These are phyloP conservation scores for Fraxinus greggii DNA, from an alignment of 305 asterid genomes.

Conservation along the genomic window DNA sequence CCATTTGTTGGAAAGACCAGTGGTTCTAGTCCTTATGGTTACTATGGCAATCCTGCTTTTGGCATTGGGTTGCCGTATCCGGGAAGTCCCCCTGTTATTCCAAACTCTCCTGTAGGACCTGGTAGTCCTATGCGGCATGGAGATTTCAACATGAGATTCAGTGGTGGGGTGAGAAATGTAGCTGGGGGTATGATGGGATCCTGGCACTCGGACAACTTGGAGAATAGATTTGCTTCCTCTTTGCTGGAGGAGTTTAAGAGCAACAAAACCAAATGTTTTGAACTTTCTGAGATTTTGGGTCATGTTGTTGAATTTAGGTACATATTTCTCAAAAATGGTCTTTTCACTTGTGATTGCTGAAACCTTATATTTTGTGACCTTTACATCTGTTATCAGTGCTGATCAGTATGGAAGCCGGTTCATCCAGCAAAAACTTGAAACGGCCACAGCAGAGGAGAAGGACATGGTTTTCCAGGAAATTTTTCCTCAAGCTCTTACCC, in stretches of 20 bases:
- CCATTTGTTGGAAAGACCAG: slow-evolving; percentile 54
- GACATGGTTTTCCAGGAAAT: slow-evolving; percentile 92
- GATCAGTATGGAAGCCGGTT: slow-evolving; percentile 99
- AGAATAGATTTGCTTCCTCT: slow-evolving; percentile 62
- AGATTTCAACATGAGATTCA: slow-evolving; percentile 63
- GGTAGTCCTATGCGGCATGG: slow-evolving; percentile 93
- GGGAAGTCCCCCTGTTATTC: slow-evolving; percentile 78
- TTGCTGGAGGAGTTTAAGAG: slow-evolving; percentile 96
- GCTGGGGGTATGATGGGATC: slow-evolving; percentile 74
- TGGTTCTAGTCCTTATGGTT: slow-evolving; percentile 75
- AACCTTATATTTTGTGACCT: slow-evolving; percentile 1
- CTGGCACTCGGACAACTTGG: slow-evolving; percentile 80
- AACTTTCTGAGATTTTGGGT: slow-evolving; percentile 83
- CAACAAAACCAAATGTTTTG: slow-evolving; percentile 88
- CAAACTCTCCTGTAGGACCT: slow-evolving; percentile 66
- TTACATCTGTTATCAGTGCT: slow-evolving; percentile 47
- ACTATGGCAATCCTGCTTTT: slow-evolving; percentile 71
- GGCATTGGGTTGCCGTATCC: slow-evolving; percentile 85
- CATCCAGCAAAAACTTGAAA: slow-evolving; percentile 96
- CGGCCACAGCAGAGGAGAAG: slow-evolving; percentile 90
- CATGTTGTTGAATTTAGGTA: slow-evolving; percentile 99
- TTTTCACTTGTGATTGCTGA: slow-evolving; percentile 13
- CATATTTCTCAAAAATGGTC: background rate
- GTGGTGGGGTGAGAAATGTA: slow-evolving; percentile 72
- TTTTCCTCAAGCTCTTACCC: slow-evolving; percentile 80